Percentiles rank a stretch among this genome's conserved stretches.
Conservation (phyloP, 345 rosid species). For the Lepidium aucheri region DNA sequence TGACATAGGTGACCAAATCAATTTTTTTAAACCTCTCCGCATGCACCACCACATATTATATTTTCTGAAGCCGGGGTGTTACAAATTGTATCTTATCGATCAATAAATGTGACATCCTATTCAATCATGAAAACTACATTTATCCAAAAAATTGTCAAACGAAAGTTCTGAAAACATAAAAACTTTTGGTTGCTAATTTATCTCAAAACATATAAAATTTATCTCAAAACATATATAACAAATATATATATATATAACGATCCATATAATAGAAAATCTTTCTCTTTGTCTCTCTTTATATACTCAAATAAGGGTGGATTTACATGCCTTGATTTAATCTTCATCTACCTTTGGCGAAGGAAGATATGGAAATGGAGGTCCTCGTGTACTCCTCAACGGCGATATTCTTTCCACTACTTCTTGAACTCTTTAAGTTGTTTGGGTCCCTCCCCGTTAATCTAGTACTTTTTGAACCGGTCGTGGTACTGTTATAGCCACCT, state of each 20-base stretch:
- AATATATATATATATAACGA: neutral
- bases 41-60: too few relatives aligned
- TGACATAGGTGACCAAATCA: too few relatives aligned
- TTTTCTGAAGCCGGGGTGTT: too few relatives aligned
- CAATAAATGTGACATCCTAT: neutral
- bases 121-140: neutral
- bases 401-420: slow-evolving; percentile 29
- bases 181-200: neutral
- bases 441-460: slow-evolving; percentile 29
- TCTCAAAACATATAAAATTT: neutral
- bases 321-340: neutral
- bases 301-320: neutral
- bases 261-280: neutral
- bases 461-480: slow-evolving; percentile 24
- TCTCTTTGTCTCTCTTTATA: neutral
- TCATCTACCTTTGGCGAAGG: slow-evolving; percentile 79
- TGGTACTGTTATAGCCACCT: slow-evolving; percentile 39
- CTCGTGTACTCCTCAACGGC: slow-evolving; percentile 67
- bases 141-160: neutral
- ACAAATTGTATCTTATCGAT: too few relatives aligned
- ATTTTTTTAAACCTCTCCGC: too few relatives aligned
- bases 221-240: neutral
- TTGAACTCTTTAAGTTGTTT: slow-evolving; percentile 16
- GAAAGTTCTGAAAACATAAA: neutral
- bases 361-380: slow-evolving; percentile 71